Conservation (phyloP, 495 filamentous ascomycete genomes). For the Friedmanniomyces endolithicus region DNA sequence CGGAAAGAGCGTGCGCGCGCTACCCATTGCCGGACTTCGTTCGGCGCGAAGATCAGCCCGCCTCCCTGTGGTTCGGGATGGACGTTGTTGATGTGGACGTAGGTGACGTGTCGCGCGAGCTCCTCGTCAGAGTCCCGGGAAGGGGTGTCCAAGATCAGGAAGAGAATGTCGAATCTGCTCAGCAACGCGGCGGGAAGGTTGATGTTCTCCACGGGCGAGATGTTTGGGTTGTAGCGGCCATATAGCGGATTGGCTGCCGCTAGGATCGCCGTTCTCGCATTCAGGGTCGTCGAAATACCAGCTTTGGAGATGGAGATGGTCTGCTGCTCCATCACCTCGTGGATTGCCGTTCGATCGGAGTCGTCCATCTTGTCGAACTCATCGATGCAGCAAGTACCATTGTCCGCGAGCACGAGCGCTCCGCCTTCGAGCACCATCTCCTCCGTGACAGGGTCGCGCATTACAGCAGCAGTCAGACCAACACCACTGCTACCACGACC, state of each 20-base stretch:
- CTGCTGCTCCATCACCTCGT: constrained; percentile 99
- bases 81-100: constrained; percentile 92
- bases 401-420: constrained; percentile 89
- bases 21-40: constrained; percentile 90
- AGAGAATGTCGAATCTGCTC: constrained; percentile 93
- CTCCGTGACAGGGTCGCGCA: constrained; percentile 96
- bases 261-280: constrained; percentile 93
- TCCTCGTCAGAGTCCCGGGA: constrained; percentile 78
- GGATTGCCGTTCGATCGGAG: constrained; percentile 86
- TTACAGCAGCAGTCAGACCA: constrained; percentile 93
- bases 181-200: constrained; percentile 92
- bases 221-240: constrained; percentile 91
- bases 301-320: constrained; percentile 98
- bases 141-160: constrained; percentile 89
- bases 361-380: constrained; percentile 99
- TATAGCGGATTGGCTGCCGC: constrained; percentile 96
- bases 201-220: constrained; percentile 96
- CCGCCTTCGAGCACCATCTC: constrained; percentile 98
- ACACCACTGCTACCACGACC: constrained; percentile 93
- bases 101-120: constrained; percentile 88
- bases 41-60: constrained; percentile 68
- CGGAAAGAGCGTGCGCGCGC: constrained; percentile 82
- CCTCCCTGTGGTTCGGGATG: constrained; percentile 61
- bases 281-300: constrained; percentile 89
- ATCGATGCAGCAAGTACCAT: constrained; percentile 98